Percentiles rank a stretch among this genome's conserved stretches.
These are phyloP conservation scores for Geotrichum reessii DNA, from an alignment of 1,139 yeast species.

Conservation along the genomic window DNA sequence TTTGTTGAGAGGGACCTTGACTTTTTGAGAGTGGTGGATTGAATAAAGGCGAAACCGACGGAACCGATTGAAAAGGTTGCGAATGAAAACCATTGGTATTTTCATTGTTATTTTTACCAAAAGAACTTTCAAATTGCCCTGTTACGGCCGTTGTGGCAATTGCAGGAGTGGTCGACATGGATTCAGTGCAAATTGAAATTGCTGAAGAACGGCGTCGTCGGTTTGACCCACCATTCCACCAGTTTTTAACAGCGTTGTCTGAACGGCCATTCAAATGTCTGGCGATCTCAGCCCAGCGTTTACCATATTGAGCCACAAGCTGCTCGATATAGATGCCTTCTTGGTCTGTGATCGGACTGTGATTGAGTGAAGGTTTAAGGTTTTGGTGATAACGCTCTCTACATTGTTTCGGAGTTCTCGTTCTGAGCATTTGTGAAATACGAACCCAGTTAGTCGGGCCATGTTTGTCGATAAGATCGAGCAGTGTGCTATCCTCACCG, in stretches of 20 bases:
- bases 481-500: constrained; percentile 67
- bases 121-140: background rate
- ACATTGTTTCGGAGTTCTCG: constrained; percentile 88
- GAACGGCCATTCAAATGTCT: constrained; percentile 80
- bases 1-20: background rate
- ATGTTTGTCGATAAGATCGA: constrained; percentile 62
- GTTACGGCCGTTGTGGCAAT: constrained; percentile 17
- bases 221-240: constrained; percentile 96
- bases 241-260: constrained; percentile 88
- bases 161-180: constrained; percentile 15
- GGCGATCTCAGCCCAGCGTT: constrained; percentile 92
- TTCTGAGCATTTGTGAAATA: constrained; percentile 63
- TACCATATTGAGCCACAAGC: constrained; percentile 73
- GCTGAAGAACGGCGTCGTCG: constrained; percentile 55
- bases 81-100: background rate
- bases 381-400: constrained; percentile 90
- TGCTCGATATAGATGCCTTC: constrained; percentile 80
- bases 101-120: background rate
- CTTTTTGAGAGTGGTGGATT: background rate
- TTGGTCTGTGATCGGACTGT: constrained; percentile 75
- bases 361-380: constrained; percentile 74
- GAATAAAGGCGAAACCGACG: background rate
- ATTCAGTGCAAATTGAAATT: constrained; percentile 8
- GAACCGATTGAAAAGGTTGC: background rate
- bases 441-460: constrained; percentile 94